Percentiles rank a stretch among this genome's conserved stretches.
Evolutionary conservation across 345 rosid genomes (phyloP).

Genomic region (Gossypium longicalyx): DNA sequence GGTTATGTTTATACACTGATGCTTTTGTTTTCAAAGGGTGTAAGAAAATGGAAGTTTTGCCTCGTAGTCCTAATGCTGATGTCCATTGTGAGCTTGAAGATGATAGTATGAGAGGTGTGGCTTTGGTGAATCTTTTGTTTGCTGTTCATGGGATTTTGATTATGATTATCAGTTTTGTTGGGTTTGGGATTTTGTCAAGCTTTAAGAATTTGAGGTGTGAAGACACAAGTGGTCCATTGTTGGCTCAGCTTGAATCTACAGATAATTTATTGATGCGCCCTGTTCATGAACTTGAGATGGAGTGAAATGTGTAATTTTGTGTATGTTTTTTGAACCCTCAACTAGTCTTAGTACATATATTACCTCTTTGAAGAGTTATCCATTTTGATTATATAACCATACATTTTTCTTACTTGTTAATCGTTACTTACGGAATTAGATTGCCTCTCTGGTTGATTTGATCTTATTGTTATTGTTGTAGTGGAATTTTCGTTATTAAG

Average conservation of each 20-base stretch:
- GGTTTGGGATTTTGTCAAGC: slow-evolving; percentile 36
- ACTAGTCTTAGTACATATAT: not conserved
- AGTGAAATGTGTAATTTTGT: slow-evolving; percentile 22
- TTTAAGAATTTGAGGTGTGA: slow-evolving; percentile 30
- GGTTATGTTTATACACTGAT: slow-evolving; percentile 44
- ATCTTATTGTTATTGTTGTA: no score
- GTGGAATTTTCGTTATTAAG: no score
- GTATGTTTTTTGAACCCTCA: not conserved
- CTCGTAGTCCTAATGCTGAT: slow-evolving; percentile 30
- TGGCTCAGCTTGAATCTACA: slow-evolving; percentile 31
- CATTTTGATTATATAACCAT: no score
- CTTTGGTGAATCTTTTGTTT: slow-evolving; percentile 53
- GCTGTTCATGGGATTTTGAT: slow-evolving; percentile 41
- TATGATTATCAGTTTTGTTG: slow-evolving; percentile 27
- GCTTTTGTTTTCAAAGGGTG: slow-evolving; percentile 45
- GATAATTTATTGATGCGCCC: slow-evolving; percentile 23
- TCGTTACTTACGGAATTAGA: no score
- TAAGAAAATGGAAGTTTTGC: slow-evolving; percentile 21
- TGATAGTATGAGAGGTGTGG: slow-evolving; percentile 49
- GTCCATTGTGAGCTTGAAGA: slow-evolving; percentile 48
- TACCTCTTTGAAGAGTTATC: not conserved
- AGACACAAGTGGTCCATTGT: slow-evolving; percentile 45
- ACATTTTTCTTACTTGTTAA: no score
- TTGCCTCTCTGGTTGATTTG: no score
- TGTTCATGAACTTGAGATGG: slow-evolving; percentile 38